phyloP scores from a whole-genome alignment of 2,329 filamentous ascomycete genomes.

The Pseudocercospora eumusae region DNA sequence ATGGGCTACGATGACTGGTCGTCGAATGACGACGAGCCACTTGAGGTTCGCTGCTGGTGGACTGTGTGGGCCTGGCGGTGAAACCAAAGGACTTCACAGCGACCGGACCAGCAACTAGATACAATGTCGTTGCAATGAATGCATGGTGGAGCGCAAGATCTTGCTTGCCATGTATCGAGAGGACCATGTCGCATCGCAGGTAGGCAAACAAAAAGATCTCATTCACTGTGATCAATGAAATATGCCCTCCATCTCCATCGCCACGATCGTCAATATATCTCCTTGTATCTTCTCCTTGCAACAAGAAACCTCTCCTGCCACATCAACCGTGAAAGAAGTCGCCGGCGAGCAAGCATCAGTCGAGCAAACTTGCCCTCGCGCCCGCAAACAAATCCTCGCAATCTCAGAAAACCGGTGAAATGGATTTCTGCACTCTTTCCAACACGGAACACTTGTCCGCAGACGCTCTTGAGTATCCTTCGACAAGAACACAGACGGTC shows the following conservation, averaged over 20 bases:
- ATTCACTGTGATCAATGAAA: background rate
- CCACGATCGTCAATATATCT: background rate
- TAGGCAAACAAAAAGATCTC: constrained; percentile 1
- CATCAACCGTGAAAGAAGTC: background rate
- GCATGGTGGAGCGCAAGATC: background rate
- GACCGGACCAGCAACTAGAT: background rate
- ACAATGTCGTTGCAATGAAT: background rate
- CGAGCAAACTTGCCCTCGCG: background rate
- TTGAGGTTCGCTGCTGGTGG: constrained; percentile 68
- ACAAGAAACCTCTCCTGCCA: background rate
- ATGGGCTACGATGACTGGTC: constrained; percentile 74
- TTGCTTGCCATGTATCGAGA: background rate
- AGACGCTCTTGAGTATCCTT: background rate
- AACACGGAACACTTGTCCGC: background rate
- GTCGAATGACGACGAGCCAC: constrained; percentile 45
- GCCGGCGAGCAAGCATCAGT: background rate
- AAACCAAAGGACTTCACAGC: background rate
- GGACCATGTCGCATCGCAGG: background rate
- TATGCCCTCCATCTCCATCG: background rate
- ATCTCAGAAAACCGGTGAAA: background rate
- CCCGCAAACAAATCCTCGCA: constrained; percentile 2
- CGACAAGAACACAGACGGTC: background rate
- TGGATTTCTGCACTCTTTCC: background rate
- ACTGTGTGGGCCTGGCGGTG: constrained; percentile 56
- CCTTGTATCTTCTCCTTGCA: background rate